Evolutionary conservation across 1,139 yeast species (phyloP), one percentile per base, ranked within the genome.

Genomic region (Geotrichum klebahnii): DNA sequence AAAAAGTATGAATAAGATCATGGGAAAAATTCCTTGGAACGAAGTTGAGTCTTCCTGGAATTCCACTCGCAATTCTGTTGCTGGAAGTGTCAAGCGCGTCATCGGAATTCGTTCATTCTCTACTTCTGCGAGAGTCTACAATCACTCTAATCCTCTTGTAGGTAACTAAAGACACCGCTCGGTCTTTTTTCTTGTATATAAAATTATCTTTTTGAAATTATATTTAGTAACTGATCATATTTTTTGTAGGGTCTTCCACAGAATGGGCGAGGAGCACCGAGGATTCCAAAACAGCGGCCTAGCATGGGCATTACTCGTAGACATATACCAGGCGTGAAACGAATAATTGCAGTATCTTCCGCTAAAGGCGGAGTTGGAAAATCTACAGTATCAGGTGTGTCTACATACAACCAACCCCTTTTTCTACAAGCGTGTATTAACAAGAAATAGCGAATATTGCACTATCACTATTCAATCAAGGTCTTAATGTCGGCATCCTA

Each of bases 321-420:
- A 52, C 81, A 77, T 54, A 77, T 85, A 28, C 80, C 83, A 0
- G 80, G 79, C 14, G 94, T 85, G 1, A 68, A 73, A 10, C 79
- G 76, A 46, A 76, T 86, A 2, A 58, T 87, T 0, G 71, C 86
- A 0, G 92, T 87, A 0, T 78, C 94, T 0, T 84, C 95, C 0
- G 92, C 86, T 0, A 84, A 84, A 61, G 92, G 92, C 0, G 92
- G 92, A 0, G 92, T 84, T 41, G 89, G 79, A 46, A 80, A 75
- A 67, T 75, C 79, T 2, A 76, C 80, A 0, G 74, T 76, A 3
- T 59, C 68, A 0, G 46, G 46, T 42, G 19, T 10, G 46, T 32
- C 14, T 17, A n/a, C n/a, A n/a, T n/a, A n/a, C n/a, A n/a, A n/a
- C n/a, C n/a, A 12, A 23, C 20, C 20, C 17, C 19, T 24, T 33